Conservation (phyloP, 2,329 filamentous ascomycete species). For the Aspergillus hortae region DNA sequence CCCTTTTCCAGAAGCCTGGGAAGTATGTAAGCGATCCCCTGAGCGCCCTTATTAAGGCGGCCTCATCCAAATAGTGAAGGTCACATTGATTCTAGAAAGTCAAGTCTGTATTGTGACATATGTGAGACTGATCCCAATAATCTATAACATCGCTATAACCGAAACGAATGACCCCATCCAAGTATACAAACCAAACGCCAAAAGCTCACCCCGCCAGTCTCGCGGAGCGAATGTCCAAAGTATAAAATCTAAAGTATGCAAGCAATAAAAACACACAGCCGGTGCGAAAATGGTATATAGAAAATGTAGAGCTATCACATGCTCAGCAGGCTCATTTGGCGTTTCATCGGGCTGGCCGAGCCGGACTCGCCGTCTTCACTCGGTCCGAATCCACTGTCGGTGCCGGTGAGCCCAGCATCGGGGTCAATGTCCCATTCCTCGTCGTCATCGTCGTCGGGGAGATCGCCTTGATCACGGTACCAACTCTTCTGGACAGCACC, state of each 20-base stretch:
- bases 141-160: constrained; percentile 1
- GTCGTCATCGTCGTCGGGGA: constrained; percentile 50
- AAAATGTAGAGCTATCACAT: constrained; percentile 40
- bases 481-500: constrained; percentile 90
- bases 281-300: not conserved
- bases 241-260: not conserved
- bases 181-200: not conserved
- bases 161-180: not conserved
- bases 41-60: too few relatives aligned
- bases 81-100: too few relatives aligned
- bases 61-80: too few relatives aligned
- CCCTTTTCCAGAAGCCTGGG: too few relatives aligned
- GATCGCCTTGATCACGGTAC: constrained; percentile 45
- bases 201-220: not conserved
- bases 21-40: too few relatives aligned
- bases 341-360: constrained; percentile 62
- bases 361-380: constrained; percentile 64
- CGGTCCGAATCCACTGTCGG: constrained; percentile 47
- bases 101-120: too few relatives aligned
- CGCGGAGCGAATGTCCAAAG: not conserved
- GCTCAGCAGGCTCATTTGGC: constrained; percentile 71
- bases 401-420: constrained; percentile 50
- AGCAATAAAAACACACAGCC: not conserved
- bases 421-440: constrained; percentile 93
- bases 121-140: not conserved